Base-by-base conservation (phyloP, 805 yeast genomes). In the Yarrowia phangngaensis region DNA sequence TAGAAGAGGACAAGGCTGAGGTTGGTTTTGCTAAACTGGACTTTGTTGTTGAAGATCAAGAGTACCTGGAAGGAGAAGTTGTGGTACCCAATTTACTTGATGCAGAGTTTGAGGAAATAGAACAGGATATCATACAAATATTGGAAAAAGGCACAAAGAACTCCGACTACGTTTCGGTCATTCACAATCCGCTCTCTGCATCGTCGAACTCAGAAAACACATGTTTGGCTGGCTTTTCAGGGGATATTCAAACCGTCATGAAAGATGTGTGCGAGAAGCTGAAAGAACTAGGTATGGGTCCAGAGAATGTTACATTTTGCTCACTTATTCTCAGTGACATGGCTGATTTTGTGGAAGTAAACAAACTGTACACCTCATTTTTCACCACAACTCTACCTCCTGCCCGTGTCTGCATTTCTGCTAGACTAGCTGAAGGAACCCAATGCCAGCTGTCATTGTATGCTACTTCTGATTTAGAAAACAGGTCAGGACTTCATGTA, bases 351-450 rank as follows among this genome's bases (percentile, higher is more conserved):
- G 68, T 66, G 0, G 61, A 55, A 8, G 74, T 89, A 9, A 92
- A 92, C 60, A 45, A 60, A 2, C 68, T 78, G 0, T 92, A 92
- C 62, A 69, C 69, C 17, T 72, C 69, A 52, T 89, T 88, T 62
- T 61, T 64, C 4, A 60, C 48, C 2, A 15, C 70, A 1, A 79
- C 82, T 3, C 69, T 77, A 27, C 97, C 97, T 1, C 97, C 98
- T 0, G 79, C 97, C 1, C 73, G 98, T 54, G 78, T 86, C 1
- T 89, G 97, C 64, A 76, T 92, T 3, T 82, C 83, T 49, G 74
- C 94, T 0, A 55, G 56, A 1, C 59, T 80, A 3, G 72, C 79
- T 1, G 41, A 54, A 1, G 61, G 62, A 6, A 60, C 81, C 6
- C 83, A 78, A 57, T 35, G 43, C n/a, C 43, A 35, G 30, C 60